These are phyloP conservation scores for Nicotiana attenuata DNA, from an alignment of 257 asterid species.

Conservation along the genomic window DNA sequence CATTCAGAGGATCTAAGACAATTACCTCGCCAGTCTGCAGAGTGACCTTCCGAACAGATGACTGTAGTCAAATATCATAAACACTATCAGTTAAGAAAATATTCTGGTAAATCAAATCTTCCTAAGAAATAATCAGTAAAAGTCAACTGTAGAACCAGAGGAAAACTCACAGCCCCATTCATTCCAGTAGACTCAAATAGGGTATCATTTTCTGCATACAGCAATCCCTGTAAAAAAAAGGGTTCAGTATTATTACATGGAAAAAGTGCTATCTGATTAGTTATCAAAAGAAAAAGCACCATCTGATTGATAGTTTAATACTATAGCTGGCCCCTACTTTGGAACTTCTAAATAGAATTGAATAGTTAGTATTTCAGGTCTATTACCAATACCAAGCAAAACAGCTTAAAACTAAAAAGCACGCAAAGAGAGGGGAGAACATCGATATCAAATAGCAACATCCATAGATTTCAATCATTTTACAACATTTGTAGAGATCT, in stretches of 20 bases:
- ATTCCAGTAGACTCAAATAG: conserved; percentile 91
- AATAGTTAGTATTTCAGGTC: background rate
- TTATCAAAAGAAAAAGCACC: background rate
- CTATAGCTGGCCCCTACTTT: background rate
- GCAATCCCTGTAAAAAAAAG: conserved; percentile 57
- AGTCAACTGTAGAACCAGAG: background rate
- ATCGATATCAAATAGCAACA: background rate
- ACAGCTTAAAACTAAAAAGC: background rate
- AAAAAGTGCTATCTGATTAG: background rate
- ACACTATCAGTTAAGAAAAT: conserved; percentile 11
- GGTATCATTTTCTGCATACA: conserved; percentile 76
- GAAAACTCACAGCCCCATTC: conserved; percentile 63
- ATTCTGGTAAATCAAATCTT: background rate
- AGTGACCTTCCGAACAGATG: conserved; percentile 86
- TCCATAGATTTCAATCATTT: background rate
- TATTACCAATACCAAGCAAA: background rate
- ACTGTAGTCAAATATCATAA: conserved; percentile 48
- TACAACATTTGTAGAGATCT: background rate
- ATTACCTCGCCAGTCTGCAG: conserved; percentile 79
- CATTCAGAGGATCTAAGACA: background rate
- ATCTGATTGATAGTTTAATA: background rate
- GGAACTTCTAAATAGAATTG: background rate
- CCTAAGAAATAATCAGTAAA: background rate
- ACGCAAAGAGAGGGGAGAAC: background rate
- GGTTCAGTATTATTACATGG: background rate